phyloP scores from a whole-genome alignment of 2,329 filamentous ascomycete genomes.

The Bipolaris gigantea region DNA sequence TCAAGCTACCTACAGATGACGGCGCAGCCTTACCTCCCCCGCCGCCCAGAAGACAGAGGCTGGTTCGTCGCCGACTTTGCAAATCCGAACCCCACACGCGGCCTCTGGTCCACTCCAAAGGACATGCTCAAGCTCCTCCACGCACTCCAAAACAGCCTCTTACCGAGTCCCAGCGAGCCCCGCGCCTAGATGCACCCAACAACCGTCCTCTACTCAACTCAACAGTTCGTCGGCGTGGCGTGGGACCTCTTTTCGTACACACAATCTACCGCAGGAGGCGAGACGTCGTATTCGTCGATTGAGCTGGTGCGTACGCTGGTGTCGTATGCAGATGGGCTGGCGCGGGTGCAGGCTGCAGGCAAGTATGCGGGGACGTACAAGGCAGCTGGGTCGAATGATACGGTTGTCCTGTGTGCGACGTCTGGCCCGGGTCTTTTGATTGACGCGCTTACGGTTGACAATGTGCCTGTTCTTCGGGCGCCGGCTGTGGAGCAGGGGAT shows the following conservation, averaged over 20 bases:
- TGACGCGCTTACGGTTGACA: conserved; percentile 19
- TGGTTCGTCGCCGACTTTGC: conserved; percentile 30
- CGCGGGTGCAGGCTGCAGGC: conserved; percentile 17
- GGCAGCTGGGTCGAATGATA: conserved; percentile 17
- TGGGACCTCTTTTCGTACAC: too few species aligned
- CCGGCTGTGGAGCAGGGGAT: conserved; percentile 16
- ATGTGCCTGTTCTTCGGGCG: conserved; percentile 15
- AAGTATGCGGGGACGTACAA: conserved; percentile 29
- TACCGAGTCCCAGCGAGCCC: conserved; percentile 19
- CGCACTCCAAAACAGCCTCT: conserved; percentile 18
- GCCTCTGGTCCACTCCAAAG: conserved; percentile 32
- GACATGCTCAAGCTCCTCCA: conserved; percentile 26
- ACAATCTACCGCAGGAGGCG: conserved; percentile 27
- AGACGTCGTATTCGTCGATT: conserved; percentile 11
- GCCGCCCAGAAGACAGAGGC: conserved; percentile 9
- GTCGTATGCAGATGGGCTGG: conserved; percentile 24
- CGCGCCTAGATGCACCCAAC: conserved; percentile 31
- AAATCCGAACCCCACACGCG: conserved; percentile 32
- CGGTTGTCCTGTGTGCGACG: background rate
- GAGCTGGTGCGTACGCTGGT: conserved; percentile 18
- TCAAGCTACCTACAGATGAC: conserved; percentile 14
- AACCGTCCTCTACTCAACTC: conserved; percentile 19
- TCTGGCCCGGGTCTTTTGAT: conserved; percentile 27
- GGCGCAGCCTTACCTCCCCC: conserved; percentile 22
- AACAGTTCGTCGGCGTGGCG: conserved; percentile 30